Percentiles rank a stretch among this genome's conserved stretches.
These are phyloP conservation scores for Crithidia thermophila DNA, from an alignment of 208 protist species.

Conservation along the genomic window DNA sequence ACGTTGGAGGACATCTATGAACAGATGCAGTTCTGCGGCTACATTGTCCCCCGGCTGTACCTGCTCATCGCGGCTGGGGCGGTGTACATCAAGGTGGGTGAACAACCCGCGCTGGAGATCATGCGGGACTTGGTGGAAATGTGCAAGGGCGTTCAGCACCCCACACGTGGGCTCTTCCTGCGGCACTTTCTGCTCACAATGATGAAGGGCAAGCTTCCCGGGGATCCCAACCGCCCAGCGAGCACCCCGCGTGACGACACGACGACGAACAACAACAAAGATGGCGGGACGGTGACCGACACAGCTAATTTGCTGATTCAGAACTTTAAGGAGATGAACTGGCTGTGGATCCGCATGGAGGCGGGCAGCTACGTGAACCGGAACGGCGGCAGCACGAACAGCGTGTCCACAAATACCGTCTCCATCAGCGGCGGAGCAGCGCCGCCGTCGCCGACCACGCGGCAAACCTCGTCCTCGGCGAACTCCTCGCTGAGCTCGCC, in stretches of 20 bases:
- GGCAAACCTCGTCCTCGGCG: background rate
- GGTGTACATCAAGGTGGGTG: slow-evolving; percentile 94
- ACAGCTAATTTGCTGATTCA: slow-evolving; percentile 95
- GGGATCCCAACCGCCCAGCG: slow-evolving; percentile 61
- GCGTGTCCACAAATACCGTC: background rate
- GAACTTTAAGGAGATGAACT: slow-evolving; percentile 99
- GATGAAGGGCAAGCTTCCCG: slow-evolving; percentile 97
- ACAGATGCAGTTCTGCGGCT: slow-evolving; percentile 97
- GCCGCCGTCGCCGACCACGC: background rate
- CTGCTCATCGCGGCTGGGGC: slow-evolving; percentile 96
- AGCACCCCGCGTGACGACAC: too few species aligned
- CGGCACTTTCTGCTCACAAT: slow-evolving; percentile 97
- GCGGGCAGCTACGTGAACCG: slow-evolving; percentile 69
- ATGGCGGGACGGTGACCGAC: slow-evolving; percentile 90
- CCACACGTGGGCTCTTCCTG: slow-evolving; percentile 98
- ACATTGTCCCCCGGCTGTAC: slow-evolving; percentile 98
- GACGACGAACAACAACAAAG: slow-evolving; percentile 2
- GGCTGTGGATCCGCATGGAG: slow-evolving; percentile 99
- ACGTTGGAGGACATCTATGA: slow-evolving; percentile 96
- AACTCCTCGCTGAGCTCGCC: too few species aligned
- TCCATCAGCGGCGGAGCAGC: background rate
- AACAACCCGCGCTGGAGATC: slow-evolving; percentile 93
- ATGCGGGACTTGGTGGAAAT: slow-evolving; percentile 98
- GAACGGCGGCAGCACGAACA: slow-evolving; percentile 32
- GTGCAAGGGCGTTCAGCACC: slow-evolving; percentile 99